phyloP scores from a whole-genome alignment of 495 filamentous ascomycete species.

The Barbatosphaeria neglecta region DNA sequence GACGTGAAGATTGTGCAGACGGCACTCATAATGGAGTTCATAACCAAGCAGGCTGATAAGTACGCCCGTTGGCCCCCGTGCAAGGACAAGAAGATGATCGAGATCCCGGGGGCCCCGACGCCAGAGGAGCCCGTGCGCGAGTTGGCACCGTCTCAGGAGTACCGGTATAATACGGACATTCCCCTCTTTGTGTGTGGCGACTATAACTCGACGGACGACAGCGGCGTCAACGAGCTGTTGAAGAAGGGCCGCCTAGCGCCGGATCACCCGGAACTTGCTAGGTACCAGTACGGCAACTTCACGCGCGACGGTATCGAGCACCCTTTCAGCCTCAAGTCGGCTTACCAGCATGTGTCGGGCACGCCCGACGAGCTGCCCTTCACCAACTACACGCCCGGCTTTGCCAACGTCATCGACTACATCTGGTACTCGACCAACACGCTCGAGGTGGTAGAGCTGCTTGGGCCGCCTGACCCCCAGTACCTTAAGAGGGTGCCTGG shows the following conservation, averaged over 20 bases:
- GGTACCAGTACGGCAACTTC: slow-evolving; percentile 73
- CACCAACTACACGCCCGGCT: slow-evolving; percentile 91
- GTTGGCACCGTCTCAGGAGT: slow-evolving; percentile 51
- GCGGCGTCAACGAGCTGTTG: slow-evolving; percentile 80
- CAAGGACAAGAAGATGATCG: slow-evolving; percentile 67
- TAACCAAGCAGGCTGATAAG: slow-evolving; percentile 70
- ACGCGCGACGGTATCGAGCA: slow-evolving; percentile 84
- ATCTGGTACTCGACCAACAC: slow-evolving; percentile 94
- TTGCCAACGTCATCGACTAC: slow-evolving; percentile 87
- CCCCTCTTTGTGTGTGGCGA: slow-evolving; percentile 88
- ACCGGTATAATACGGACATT: slow-evolving; percentile 72
- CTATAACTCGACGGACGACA: slow-evolving; percentile 80
- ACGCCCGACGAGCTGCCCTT: slow-evolving; percentile 72
- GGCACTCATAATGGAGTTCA: slow-evolving; percentile 83
- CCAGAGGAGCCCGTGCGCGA: slow-evolving; percentile 26
- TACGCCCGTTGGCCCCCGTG: slow-evolving; percentile 65
- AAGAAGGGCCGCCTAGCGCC: slow-evolving; percentile 59
- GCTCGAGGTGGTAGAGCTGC: slow-evolving; percentile 72
- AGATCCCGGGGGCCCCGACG: slow-evolving; percentile 45
- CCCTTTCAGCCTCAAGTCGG: slow-evolving; percentile 84
- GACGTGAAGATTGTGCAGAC: slow-evolving; percentile 95
- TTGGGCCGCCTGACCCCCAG: slow-evolving; percentile 82
- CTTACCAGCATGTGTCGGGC: slow-evolving; percentile 56
- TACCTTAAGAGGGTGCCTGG: slow-evolving; percentile 86
- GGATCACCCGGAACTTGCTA: slow-evolving; percentile 64